Evolutionary conservation across 306 rosid genomes (phyloP).

Genomic region (Nissolia schottii): DNA sequence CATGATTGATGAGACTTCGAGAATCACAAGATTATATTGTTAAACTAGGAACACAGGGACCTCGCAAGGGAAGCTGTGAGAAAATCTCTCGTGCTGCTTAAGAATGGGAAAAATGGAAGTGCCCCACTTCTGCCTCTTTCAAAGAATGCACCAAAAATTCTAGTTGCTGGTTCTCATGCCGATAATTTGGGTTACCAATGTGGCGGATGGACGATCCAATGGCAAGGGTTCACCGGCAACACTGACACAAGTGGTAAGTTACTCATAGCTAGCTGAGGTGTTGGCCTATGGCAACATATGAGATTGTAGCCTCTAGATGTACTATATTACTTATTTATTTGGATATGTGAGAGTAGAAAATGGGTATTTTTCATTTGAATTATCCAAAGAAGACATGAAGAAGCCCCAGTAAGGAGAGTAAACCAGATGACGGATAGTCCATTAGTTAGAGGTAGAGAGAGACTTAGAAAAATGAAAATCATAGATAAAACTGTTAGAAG

Average conservation of each 20-base stretch:
- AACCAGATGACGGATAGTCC: too few species aligned
- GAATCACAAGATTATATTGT: conserved; percentile 15
- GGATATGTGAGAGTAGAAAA: neutral
- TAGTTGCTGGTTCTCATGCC: conserved; percentile 85
- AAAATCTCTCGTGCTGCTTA: conserved; percentile 79
- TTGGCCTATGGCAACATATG: neutral
- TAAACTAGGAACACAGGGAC: conserved; percentile 68
- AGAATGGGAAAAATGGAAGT: conserved; percentile 76
- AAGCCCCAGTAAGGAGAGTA: too few species aligned
- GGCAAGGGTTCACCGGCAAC: conserved; percentile 94
- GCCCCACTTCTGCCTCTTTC: conserved; percentile 77
- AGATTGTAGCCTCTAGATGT: neutral
- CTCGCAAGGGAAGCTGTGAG: conserved; percentile 98
- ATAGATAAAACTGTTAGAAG: too few species aligned
- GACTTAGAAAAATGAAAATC: too few species aligned
- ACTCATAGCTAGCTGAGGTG: neutral
- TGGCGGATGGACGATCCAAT: conserved; percentile 95
- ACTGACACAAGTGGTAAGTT: conserved; percentile 65
- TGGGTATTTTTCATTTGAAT: neutral
- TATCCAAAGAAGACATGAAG: too few species aligned
- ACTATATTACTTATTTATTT: neutral
- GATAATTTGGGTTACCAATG: conserved; percentile 97
- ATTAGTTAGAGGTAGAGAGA: too few species aligned
- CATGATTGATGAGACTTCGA: conserved; percentile 10
- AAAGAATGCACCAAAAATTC: conserved; percentile 59